A percentile compares a stretch with the other conserved stretches of the same genome.
Conservation (phyloP, 768 basidiomycete genomes). For the Lepiota brunneoincarnata region DNA sequence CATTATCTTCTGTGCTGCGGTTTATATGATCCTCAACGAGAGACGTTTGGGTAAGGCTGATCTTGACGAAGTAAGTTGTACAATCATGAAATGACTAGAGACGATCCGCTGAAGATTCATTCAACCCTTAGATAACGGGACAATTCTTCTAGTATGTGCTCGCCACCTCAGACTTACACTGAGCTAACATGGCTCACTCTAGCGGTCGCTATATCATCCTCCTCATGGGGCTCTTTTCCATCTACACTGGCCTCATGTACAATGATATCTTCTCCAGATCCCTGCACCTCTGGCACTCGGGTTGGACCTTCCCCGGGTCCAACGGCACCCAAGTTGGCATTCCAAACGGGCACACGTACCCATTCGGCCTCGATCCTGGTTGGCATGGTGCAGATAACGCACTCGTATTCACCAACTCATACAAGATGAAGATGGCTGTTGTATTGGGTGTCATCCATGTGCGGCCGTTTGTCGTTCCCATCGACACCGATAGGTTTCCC, state of each 20-base stretch:
- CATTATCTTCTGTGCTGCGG: slow-evolving; percentile 73
- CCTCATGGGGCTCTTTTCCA: slow-evolving; percentile 95
- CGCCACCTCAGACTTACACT: neutral
- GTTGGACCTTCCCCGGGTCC: slow-evolving; percentile 72
- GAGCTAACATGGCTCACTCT: slow-evolving; percentile 17
- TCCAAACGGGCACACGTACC: slow-evolving; percentile 72
- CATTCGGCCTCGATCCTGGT: slow-evolving; percentile 90
- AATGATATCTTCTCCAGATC: slow-evolving; percentile 98
- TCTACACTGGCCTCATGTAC: slow-evolving; percentile 97
- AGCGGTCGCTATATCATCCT: slow-evolving; percentile 98
- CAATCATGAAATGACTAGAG: neutral
- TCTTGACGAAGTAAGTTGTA: slow-evolving; percentile 63
- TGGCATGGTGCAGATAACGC: slow-evolving; percentile 95
- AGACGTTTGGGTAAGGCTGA: slow-evolving; percentile 69
- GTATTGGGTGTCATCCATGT: slow-evolving; percentile 96
- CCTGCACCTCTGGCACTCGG: slow-evolving; percentile 83
- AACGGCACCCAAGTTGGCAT: slow-evolving; percentile 47
- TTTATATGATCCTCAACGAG: slow-evolving; percentile 87
- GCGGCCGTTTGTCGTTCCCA: slow-evolving; percentile 25
- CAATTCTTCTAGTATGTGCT: slow-evolving; percentile 88
- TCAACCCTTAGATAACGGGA: slow-evolving; percentile 58
- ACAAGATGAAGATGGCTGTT: slow-evolving; percentile 99
- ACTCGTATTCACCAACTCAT: slow-evolving; percentile 94
- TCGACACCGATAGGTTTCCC: neutral
- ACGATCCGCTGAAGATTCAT: too few species aligned